Evolutionary conservation across 495 filamentous ascomycete species (phyloP).

Genomic region (Neurospora tetraspora): DNA sequence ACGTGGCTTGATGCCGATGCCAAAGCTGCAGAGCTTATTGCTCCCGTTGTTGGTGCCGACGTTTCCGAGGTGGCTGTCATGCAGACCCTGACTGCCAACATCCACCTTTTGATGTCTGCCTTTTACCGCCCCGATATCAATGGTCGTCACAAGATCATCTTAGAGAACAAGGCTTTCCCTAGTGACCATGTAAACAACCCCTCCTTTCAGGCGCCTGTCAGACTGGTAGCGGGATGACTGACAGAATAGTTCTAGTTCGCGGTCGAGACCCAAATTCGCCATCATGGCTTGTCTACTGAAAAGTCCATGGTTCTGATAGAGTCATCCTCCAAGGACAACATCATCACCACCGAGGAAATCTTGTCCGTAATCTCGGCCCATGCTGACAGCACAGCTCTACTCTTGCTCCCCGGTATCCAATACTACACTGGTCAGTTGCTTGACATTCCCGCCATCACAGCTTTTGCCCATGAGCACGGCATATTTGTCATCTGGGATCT

Average conservation of each 20-base stretch:
- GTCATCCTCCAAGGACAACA: conserved; percentile 42
- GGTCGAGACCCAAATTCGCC: conserved; percentile 74
- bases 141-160: conserved; percentile 75
- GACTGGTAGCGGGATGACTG: neutral
- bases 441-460: conserved; percentile 77
- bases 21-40: conserved; percentile 59
- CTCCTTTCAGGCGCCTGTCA: neutral
- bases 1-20: conserved; percentile 77
- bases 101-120: conserved; percentile 83
- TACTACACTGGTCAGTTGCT: conserved; percentile 92
- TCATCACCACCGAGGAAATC: conserved; percentile 63
- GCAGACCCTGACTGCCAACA: conserved; percentile 85
- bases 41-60: conserved; percentile 75
- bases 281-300: conserved; percentile 59
- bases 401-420: conserved; percentile 85
- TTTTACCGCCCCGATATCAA: conserved; percentile 73
- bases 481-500: conserved; percentile 91
- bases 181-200: conserved; percentile 60
- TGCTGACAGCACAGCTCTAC: conserved; percentile 62
- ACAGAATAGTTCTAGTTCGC: conserved; percentile 52
- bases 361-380: conserved; percentile 66
- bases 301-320: conserved; percentile 69
- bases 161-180: conserved; percentile 91
- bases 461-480: conserved; percentile 60
- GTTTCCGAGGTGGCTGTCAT: conserved; percentile 80